Base-by-base conservation (phyloP, 345 rosid species). In the Erucastrum elatum region DNA sequence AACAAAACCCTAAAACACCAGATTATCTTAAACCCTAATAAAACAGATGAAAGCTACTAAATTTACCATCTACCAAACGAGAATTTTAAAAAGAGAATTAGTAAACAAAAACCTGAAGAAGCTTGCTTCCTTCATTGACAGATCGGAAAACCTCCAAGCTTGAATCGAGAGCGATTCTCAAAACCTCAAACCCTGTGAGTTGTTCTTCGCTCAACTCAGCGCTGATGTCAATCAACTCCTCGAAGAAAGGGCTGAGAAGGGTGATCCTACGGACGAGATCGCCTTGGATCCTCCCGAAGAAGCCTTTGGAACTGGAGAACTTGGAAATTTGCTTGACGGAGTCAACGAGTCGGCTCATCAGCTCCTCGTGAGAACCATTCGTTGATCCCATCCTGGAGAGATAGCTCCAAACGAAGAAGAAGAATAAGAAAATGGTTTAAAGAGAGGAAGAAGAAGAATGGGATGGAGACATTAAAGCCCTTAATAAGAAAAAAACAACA, bases 171-270 rank as follows among this genome's bases (percentile, higher is more conserved):
- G 88, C 88, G 72, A 58, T 41, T 21, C 67, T 74, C 86, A 93
- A 27, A 68, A 72, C 67, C 78, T 88, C 84, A 56, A 95, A 87
- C 51, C 94, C 91, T 55, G 65, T 37, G 79, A 85, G 60, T 29
- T 74, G 84, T n/a, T 89, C 91, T 10, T 86, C 73, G 8, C 77
- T 25, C 8, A 85, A 70, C 73, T 75, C 87, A 10, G 79, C 82
- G 26, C 74, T 33, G 5, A 81, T 53, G 62, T 90, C 98, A 35
- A 80, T 83, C 81, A 93, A 85, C 77, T 95, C 99, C 88, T 93
- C 96, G 63, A 95, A 91, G 88, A 93, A 83, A 82, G 99, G 98
- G 79, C 94, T 87, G 82, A 95, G 85, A 33, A 95, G 90, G 92
- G 92, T 93, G 80, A 95, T 89, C 79, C 99, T 86, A 34, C 99